Percentiles rank a stretch among this genome's conserved stretches.
phyloP scores from a whole-genome alignment of 2,329 filamentous ascomycete genomes.

The Colletotrichum filicis region DNA sequence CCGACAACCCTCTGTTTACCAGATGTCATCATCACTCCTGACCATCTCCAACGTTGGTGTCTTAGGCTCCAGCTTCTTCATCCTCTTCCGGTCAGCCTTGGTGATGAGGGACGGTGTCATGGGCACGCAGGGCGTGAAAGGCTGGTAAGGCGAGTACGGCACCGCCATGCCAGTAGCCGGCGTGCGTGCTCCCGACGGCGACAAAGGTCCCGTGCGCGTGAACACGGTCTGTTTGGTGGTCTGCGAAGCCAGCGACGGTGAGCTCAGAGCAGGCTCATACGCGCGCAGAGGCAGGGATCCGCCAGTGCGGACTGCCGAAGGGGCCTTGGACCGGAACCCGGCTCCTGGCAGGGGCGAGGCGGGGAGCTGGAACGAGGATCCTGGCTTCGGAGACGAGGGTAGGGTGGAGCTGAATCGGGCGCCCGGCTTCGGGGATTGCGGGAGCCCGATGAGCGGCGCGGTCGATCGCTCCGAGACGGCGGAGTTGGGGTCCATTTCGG shows the following conservation, averaged over 20 bases:
- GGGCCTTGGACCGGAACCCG: constrained; percentile 60
- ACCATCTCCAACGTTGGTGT: constrained; percentile 73
- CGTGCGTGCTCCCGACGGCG: constrained; percentile 68
- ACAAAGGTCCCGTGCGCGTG: constrained; percentile 64
- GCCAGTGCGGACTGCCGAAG: constrained; percentile 66
- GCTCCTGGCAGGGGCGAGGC: constrained; percentile 61
- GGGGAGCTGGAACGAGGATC: constrained; percentile 59
- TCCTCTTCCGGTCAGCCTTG: constrained; percentile 75
- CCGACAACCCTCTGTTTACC: constrained; percentile 53
- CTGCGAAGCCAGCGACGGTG: constrained; percentile 57
- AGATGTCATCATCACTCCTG: constrained; percentile 70
- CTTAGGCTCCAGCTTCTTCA: constrained; percentile 72
- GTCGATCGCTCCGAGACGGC: constrained; percentile 63
- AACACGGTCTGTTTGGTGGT: constrained; percentile 74
- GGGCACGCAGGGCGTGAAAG: constrained; percentile 79
- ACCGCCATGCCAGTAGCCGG: constrained; percentile 71
- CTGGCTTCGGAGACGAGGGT: constrained; percentile 62
- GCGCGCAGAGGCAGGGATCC: constrained; percentile 70
- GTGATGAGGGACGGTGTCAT: constrained; percentile 82
- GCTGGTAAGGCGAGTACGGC: constrained; percentile 84
- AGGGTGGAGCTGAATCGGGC: constrained; percentile 50
- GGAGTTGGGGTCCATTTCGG: constrained; percentile 60
- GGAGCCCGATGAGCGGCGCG: constrained; percentile 62
- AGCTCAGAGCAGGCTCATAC: constrained; percentile 67
- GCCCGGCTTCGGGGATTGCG: constrained; percentile 54